A percentile compares a stretch with the other conserved stretches of the same genome.
These are phyloP conservation scores for Phytopythium cucurbitacearum DNA, from an alignment of 352 stramenopile species.

Conservation along the genomic window DNA sequence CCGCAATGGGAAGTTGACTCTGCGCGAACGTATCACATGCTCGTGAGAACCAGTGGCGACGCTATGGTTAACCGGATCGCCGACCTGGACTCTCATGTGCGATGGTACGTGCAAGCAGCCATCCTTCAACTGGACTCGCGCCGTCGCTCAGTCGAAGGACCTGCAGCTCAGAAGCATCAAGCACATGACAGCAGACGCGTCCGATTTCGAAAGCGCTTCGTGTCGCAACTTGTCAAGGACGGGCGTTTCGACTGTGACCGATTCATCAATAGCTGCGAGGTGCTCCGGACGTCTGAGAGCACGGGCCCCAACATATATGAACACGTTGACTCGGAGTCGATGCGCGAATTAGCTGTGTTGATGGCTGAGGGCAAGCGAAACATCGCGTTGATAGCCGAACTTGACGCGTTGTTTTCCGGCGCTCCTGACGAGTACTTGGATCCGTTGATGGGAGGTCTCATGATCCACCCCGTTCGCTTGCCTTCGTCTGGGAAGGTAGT, in stretches of 20 bases:
- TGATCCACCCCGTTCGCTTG: constrained; percentile 1
- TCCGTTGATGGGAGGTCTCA: constrained; percentile 38
- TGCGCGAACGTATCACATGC: background rate
- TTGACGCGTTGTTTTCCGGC: constrained; percentile 74
- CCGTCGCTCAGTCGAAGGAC: background rate
- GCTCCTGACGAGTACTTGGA: constrained; percentile 93
- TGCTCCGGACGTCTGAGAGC: constrained; percentile 8
- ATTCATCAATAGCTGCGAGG: constrained; percentile 20
- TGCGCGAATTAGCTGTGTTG: constrained; percentile 1
- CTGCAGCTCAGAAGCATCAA: background rate
- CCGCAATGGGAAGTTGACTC: constrained; percentile 8
- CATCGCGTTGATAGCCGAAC: constrained; percentile 23
- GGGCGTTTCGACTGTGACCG: constrained; percentile 35
- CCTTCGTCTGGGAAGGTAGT: background rate
- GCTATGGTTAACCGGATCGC: constrained; percentile 33
- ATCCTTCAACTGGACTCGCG: constrained; percentile 2
- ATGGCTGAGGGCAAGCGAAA: constrained; percentile 28
- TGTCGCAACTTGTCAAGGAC: constrained; percentile 35
- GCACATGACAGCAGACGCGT: background rate
- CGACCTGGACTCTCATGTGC: constrained; percentile 32
- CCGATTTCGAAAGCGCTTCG: constrained; percentile 18
- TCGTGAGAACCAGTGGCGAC: constrained; percentile 23
- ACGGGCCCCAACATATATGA: background rate
- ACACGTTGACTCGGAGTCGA: background rate
- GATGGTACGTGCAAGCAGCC: constrained; percentile 26